Percentiles rank a stretch among this genome's conserved stretches.
Conservation (phyloP, 305 asterid species). For the Caryopteris hybrid region DNA sequence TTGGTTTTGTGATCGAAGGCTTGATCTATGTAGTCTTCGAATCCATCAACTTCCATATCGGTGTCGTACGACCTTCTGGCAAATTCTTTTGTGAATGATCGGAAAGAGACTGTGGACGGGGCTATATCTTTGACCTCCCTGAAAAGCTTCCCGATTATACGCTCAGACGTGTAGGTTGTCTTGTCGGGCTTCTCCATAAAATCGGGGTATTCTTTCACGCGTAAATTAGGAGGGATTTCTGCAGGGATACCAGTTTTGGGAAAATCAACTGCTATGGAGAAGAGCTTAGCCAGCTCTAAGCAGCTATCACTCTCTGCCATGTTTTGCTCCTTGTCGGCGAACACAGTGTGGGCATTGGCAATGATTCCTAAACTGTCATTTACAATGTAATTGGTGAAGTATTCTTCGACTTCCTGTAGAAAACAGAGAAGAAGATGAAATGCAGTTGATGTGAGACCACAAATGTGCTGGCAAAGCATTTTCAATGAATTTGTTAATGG, state of each 20-base stretch:
- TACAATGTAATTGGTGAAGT: conserved; percentile 81
- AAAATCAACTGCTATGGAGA: conserved; percentile 85
- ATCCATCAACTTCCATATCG: conserved; percentile 69
- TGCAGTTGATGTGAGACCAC: neutral
- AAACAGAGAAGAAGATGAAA: too few relatives aligned
- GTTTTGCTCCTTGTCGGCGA: conserved; percentile 57
- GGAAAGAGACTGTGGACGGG: conserved; percentile 29
- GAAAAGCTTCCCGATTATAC: conserved; percentile 78
- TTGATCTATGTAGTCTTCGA: conserved; percentile 48
- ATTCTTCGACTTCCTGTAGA: conserved; percentile 76
- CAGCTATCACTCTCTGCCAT: conserved; percentile 62
- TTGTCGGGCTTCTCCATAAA: conserved; percentile 94
- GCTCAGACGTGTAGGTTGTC: conserved; percentile 39
- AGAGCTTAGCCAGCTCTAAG: conserved; percentile 56
- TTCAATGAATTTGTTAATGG: too few relatives aligned
- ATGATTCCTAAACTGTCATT: conserved; percentile 85
- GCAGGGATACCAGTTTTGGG: conserved; percentile 94
- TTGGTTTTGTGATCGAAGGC: conserved; percentile 59
- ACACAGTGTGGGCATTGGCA: conserved; percentile 77
- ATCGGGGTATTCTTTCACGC: conserved; percentile 80
- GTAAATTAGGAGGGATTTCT: conserved; percentile 63
- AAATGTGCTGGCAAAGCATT: neutral
- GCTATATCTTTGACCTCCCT: conserved; percentile 59
- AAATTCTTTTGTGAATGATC: conserved; percentile 55
- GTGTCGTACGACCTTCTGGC: conserved; percentile 56